Percentiles rank a stretch among this genome's conserved stretches.
These are phyloP conservation scores for Cadophora sp. DNA, from an alignment of 2,329 filamentous ascomycete genomes.

Conservation along the genomic window DNA sequence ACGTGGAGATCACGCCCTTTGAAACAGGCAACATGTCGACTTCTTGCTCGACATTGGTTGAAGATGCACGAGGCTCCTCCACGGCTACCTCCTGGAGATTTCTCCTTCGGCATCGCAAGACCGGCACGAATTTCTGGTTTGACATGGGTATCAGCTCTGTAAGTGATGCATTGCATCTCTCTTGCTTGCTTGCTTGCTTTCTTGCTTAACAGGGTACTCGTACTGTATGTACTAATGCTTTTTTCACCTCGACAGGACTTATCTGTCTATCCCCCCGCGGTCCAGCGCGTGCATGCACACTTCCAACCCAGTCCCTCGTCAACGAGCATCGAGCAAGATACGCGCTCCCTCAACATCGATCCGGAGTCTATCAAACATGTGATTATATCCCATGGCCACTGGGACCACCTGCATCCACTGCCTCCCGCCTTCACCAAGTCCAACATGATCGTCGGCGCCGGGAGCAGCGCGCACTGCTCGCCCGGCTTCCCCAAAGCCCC, in stretches of 20 bases:
- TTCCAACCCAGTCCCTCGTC: neutral
- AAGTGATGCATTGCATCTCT: neutral
- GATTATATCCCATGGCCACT: neutral
- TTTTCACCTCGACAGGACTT: neutral
- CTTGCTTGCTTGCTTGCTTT: too few relatives aligned
- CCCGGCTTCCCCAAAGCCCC: neutral
- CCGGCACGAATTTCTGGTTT: neutral
- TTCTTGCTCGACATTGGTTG: neutral
- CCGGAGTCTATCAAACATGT: neutral
- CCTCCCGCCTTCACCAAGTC: neutral
- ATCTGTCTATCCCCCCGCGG: neutral
- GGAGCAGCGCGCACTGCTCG: neutral
- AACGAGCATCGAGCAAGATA: neutral
- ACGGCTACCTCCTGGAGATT: neutral
- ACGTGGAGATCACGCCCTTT: neutral
- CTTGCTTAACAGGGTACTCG: too few relatives aligned
- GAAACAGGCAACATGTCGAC: neutral
- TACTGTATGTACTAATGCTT: too few relatives aligned
- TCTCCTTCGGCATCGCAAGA: neutral
- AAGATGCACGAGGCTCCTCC: neutral
- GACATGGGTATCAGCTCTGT: neutral
- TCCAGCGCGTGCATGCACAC: neutral
- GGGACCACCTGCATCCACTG: neutral
- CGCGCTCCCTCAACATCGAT: neutral
- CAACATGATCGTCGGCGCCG: neutral